Base-by-base conservation (phyloP, 2,329 filamentous ascomycete genomes). In the Hypoxylon rubiginosum region DNA sequence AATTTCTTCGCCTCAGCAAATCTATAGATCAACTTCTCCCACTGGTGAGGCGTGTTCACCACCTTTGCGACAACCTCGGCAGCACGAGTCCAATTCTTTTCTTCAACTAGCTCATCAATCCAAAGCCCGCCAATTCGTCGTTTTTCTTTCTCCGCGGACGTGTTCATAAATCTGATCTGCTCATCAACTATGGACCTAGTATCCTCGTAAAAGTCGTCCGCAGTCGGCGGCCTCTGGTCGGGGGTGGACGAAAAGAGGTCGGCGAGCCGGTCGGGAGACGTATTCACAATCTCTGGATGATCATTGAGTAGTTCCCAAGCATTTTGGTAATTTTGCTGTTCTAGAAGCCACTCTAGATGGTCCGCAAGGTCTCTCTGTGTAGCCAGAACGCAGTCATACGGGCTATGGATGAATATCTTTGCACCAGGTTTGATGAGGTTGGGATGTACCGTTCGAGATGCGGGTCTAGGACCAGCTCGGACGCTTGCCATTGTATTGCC, bases 11-110 rank as follows among this genome's bases (percentile, higher is more conserved):
- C 91, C 43, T 93, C 91, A 7, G 94, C 93, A 80, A 99, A 99
- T 0, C 88, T 91, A 88, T 92, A 97, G 4, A 97, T 91, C 94
- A 95, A 98, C 73, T 97, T 93, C 80, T 98, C 94, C 96, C 96
- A 99, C 71, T 91, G 85, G 51, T 91, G 85, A 0, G 93, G 89
- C 0, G 91, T 93, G 46, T 89, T 89, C 0, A 99, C 83, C 0
- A 97, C 94, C 74, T 91, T 93, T 13, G 91, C 92, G 63, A 94
- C 95, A 3, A 97, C 85, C 73, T 91, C 85, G 0, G 93, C 95
- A 5, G 96, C 96, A 62, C 86, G 83, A 8, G 77, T 77, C 96
- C 96, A 99, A 66, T 95, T 85, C 8, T 88, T 85, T 0, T 87
- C 84, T 36, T 90, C 87, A 34, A 97, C 87, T 34, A 98, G 85